Conservation (phyloP, 2,329 filamentous ascomycete species). For the Penicillium thymicola region DNA sequence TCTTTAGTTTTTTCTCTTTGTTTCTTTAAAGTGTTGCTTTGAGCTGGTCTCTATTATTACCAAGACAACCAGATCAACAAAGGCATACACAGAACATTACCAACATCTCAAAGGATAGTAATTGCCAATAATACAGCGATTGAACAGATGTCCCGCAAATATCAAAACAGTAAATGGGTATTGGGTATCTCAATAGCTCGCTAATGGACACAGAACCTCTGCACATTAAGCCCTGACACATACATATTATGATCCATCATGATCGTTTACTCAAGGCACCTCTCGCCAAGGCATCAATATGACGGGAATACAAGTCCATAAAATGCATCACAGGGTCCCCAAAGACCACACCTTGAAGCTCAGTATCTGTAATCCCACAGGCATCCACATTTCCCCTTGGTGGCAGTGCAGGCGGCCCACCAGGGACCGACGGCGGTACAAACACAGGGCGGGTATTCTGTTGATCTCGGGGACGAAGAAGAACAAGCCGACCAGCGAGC, state of each 20-base stretch:
- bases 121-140: background rate
- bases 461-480: constrained; percentile 28
- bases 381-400: constrained; percentile 62
- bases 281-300: constrained; percentile 69
- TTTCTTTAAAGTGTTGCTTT: background rate
- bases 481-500: constrained; percentile 16
- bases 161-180: background rate
- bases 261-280: constrained; percentile 56
- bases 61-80: background rate
- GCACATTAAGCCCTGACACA: background rate
- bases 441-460: constrained; percentile 66
- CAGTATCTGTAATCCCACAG: constrained; percentile 63
- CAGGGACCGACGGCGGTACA: constrained; percentile 67
- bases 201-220: background rate
- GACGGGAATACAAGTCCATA: constrained; percentile 71
- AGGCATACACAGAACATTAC: background rate
- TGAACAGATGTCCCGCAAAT: background rate
- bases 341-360: constrained; percentile 69
- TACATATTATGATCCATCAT: background rate
- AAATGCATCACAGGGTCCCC: constrained; percentile 77
- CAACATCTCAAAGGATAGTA: background rate
- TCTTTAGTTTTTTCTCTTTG: background rate
- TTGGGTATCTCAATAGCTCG: background rate
- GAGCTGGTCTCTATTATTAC: background rate
- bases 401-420: constrained; percentile 57